Percentiles rank a stretch among this genome's conserved stretches.
These are phyloP conservation scores for Mycena citricolor DNA, from an alignment of 1,284 basidiomycete species.

Conservation along the genomic window DNA sequence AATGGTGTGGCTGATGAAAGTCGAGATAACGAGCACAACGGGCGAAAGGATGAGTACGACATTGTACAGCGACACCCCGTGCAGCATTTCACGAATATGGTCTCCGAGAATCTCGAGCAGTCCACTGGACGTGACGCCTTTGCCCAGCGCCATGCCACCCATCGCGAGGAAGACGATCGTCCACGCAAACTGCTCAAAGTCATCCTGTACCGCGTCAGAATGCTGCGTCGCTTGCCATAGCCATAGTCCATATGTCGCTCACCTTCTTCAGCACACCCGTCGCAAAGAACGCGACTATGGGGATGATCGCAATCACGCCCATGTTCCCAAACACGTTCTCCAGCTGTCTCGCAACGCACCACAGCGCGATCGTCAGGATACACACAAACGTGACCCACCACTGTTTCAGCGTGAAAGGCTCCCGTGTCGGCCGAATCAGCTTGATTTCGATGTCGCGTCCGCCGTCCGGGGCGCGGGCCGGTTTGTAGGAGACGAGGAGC, in stretches of 20 bases:
- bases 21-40: conserved; percentile 84
- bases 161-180: conserved; percentile 95
- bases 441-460: conserved; percentile 83
- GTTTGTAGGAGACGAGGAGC: conserved; percentile 81
- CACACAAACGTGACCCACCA: conserved; percentile 90
- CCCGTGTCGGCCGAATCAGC: conserved; percentile 78
- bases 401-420: conserved; percentile 81
- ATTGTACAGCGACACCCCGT: conserved; percentile 73
- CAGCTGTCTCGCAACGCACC: conserved; percentile 88
- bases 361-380: conserved; percentile 84
- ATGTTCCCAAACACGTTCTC: conserved; percentile 88
- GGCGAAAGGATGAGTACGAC: conserved; percentile 84
- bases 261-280: conserved; percentile 95
- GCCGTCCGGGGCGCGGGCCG: conserved; percentile 67
- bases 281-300: conserved; percentile 92
- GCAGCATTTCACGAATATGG: conserved; percentile 68
- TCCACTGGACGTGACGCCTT: conserved; percentile 90
- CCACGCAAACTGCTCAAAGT: conserved; percentile 95
- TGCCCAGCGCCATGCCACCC: conserved; percentile 96
- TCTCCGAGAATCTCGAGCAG: conserved; percentile 78
- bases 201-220: conserved; percentile 57
- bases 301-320: conserved; percentile 95
- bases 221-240: too few species aligned
- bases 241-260: too few species aligned
- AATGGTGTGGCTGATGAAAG: conserved; percentile 95